A percentile compares a stretch with the other conserved stretches of the same genome.
phyloP scores from a whole-genome alignment of 768 basidiomycete genomes.

The Coprinellus aureogranulatus region DNA sequence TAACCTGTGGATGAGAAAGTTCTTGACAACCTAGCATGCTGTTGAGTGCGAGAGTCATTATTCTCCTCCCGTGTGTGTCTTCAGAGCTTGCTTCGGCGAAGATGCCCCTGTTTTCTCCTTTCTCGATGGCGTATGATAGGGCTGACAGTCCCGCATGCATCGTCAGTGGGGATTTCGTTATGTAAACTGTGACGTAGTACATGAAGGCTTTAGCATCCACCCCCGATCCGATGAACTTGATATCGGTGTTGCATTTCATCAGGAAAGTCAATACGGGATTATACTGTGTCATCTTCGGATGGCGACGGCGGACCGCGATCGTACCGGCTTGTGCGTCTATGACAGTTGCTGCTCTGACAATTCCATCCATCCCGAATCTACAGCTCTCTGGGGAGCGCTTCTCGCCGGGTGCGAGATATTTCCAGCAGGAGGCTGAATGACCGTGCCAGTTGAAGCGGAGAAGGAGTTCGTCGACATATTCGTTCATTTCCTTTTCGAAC shows the following conservation, averaged over 20 bases:
- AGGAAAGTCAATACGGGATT: background rate
- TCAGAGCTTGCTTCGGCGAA: background rate
- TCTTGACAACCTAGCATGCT: constrained; percentile 19
- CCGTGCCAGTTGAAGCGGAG: background rate
- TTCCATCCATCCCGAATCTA: background rate
- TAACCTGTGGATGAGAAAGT: constrained; percentile 26
- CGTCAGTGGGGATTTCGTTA: constrained; percentile 8
- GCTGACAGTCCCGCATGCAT: constrained; percentile 3
- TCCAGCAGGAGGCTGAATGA: background rate
- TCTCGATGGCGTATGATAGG: background rate
- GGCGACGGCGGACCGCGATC: background rate
- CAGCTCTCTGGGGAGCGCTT: background rate
- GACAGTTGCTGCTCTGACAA: too few relatives aligned
- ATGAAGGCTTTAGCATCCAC: constrained; percentile 4
- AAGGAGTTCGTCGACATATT: background rate
- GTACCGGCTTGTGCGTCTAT: background rate
- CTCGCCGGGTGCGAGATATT: background rate
- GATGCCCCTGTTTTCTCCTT: background rate
- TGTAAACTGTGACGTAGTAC: constrained; percentile 13
- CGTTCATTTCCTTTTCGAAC: background rate
- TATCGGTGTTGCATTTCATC: constrained; percentile 8
- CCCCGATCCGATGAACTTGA: constrained; percentile 8
- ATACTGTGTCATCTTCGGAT: background rate
- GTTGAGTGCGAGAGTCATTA: background rate
- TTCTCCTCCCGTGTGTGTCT: constrained; percentile 12